These are phyloP conservation scores for Beta lomatogona DNA, from an alignment of 179 eudicot genomes.

Conservation along the genomic window DNA sequence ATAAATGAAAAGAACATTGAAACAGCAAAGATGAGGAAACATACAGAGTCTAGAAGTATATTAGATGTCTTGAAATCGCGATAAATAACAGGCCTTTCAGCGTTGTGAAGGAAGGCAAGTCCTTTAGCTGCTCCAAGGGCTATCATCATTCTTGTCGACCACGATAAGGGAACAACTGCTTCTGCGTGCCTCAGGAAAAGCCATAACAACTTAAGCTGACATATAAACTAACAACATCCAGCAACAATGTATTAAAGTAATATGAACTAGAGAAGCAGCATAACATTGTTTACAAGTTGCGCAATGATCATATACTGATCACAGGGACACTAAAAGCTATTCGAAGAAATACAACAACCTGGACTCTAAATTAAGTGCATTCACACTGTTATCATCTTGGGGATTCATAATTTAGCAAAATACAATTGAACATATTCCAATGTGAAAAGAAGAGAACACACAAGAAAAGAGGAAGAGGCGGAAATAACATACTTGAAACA, in stretches of 20 bases:
- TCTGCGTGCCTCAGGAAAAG: conserved; percentile 60
- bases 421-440: too few species aligned
- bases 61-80: conserved; percentile 85
- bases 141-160: conserved; percentile 83
- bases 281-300: background rate
- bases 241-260: background rate
- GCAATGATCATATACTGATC: background rate
- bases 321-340: background rate
- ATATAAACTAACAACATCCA: background rate
- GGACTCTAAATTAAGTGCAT: too few species aligned
- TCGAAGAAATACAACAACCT: background rate
- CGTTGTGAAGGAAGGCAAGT: conserved; percentile 84
- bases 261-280: background rate
- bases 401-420: too few species aligned
- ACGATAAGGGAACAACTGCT: conserved; percentile 64
- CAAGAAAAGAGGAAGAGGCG: background rate
- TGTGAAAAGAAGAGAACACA: background rate
- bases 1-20: background rate
- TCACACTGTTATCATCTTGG: too few species aligned
- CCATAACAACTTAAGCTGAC: conserved; percentile 34
- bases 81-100: conserved; percentile 78
- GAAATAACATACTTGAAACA: conserved; percentile 64
- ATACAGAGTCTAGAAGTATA: conserved; percentile 71
- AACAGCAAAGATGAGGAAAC: conserved; percentile 24
- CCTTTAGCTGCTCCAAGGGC: conserved; percentile 92